A percentile compares a stretch with the other conserved stretches of the same genome.
Conservation (phyloP, 768 basidiomycete genomes). For the Naganishia antarctica region DNA sequence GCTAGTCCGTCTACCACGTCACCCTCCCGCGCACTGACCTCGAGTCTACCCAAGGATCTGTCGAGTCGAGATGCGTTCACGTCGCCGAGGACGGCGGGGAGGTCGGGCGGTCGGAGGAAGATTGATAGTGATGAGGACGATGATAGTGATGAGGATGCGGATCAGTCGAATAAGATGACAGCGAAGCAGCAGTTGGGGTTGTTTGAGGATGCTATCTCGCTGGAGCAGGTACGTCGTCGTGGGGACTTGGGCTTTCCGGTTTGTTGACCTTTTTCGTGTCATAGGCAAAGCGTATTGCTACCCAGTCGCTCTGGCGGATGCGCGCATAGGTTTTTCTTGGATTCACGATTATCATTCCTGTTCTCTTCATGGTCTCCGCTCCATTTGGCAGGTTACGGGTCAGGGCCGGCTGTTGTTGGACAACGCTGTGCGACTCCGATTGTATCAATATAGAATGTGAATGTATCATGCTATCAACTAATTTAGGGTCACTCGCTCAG, state of each 20-base stretch:
- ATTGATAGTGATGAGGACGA: conserved; percentile 73
- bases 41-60: conserved; percentile 31
- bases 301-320: conserved; percentile 31
- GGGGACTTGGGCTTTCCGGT: background rate
- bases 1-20: conserved; percentile 65
- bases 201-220: conserved; percentile 75
- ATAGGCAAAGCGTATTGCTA: conserved; percentile 29
- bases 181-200: conserved; percentile 70
- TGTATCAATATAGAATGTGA: too few species aligned
- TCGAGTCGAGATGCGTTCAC: conserved; percentile 31
- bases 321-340: conserved; percentile 12
- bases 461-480: too few species aligned
- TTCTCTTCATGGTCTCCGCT: background rate
- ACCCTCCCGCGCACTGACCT: conserved; percentile 40
- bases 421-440: background rate
- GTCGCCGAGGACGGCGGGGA: background rate
- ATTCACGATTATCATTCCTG: background rate
- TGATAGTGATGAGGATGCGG: conserved; percentile 56
- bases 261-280: background rate
- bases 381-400: background rate
- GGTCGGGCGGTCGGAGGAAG: conserved; percentile 45
- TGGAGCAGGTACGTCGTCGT: conserved; percentile 69
- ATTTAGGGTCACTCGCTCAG: too few species aligned
- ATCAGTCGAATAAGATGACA: conserved; percentile 42
- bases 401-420: too few species aligned